Evolutionary conservation across 1,284 basidiomycete genomes (phyloP), one percentile per base, ranked within the genome.

Genomic region (Coriolopsis trogii): DNA sequence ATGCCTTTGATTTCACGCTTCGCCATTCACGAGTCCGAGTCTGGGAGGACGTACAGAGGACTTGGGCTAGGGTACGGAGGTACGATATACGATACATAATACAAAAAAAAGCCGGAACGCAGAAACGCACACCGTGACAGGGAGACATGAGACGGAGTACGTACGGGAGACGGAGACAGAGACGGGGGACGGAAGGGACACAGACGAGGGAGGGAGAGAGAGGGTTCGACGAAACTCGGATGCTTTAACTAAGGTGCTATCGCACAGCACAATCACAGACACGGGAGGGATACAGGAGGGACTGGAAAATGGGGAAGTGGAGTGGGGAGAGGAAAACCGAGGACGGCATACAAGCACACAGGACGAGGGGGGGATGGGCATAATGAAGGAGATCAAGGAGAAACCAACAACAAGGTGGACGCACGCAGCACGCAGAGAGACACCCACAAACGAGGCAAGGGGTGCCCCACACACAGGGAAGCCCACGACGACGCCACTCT

Each of bases 61-160:
- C n/a, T n/a, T 51, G 49, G 41, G 49, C 39, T 39, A 51, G n/a
- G 28, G 42, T 25, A 28, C 20, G 39, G n/a, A 41, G 39, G 16
- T 40, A 40, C 39, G 39, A 21, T 51, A 55, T 39, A 51, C 38
- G 46, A 56, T 56, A 56, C 46, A 51, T 25, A 46, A 56, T 56
- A 56, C 54, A 56, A 42, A 16, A 7, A 28, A 7, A n/a, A 34
- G 6, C 7, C 13, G 5, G 33, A n/a, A 34, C 33, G 15, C 13
- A 34, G 7, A 16, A n/a, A n/a, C 6, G 33, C n/a, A 34, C 18
- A 34, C 33, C 33, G 33, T n/a, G 6, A 7, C 33, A 26, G 24
- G 6, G 24, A 6, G 38, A 28, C 20, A 41, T 24, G 37, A 39
- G 10, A 39, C 37, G 25, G 21, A 20, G n/a, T 36, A 12, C n/a